phyloP scores from a whole-genome alignment of 306 rosid genomes.

The Potentilla sterilis region DNA sequence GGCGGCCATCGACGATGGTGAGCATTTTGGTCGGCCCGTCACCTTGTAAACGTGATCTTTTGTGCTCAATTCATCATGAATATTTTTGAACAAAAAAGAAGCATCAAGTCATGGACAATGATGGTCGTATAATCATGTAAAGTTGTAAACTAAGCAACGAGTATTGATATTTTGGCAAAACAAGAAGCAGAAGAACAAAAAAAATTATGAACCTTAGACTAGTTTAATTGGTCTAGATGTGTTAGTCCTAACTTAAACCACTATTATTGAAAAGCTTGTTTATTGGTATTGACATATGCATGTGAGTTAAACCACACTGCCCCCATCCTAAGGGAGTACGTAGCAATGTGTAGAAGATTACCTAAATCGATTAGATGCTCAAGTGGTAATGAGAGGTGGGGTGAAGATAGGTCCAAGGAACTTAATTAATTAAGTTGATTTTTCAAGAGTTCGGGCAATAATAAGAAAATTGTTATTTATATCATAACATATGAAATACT shows the following conservation, averaged over 20 bases:
- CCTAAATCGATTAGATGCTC: background rate
- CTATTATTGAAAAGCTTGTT: background rate
- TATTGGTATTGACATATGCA: background rate
- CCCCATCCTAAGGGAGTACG: background rate
- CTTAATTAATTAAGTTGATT: no score
- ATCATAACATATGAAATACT: no score
- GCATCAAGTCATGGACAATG: background rate
- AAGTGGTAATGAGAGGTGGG: background rate
- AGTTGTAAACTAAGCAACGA: background rate
- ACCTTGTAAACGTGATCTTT: constrained; percentile 16
- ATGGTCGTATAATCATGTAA: background rate
- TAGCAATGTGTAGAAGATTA: background rate
- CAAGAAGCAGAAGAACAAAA: background rate
- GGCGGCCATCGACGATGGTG: background rate
- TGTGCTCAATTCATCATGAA: background rate
- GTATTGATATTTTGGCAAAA: background rate
- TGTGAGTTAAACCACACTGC: background rate
- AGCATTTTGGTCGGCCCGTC: background rate
- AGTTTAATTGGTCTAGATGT: background rate
- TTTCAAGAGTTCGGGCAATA: fast-evolving
- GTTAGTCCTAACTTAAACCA: background rate
- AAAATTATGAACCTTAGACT: background rate
- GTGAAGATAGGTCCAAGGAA: background rate
- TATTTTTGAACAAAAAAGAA: background rate
- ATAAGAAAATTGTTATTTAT: no score